phyloP scores from a whole-genome alignment of 2,329 filamentous ascomycete species.

The Blumeriella jaapii region DNA sequence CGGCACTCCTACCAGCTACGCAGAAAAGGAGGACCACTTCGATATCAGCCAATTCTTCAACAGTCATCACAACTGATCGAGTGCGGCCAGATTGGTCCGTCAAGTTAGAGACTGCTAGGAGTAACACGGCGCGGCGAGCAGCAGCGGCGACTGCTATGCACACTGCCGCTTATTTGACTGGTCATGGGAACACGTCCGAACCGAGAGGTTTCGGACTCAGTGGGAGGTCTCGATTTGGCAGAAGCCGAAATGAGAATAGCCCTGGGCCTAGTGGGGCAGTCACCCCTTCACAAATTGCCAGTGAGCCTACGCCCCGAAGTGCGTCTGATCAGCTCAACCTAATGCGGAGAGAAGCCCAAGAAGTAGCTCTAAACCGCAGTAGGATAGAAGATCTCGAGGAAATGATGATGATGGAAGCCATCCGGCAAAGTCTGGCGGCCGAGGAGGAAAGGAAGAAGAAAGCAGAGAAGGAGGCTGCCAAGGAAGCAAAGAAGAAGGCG shows the following conservation, averaged over 20 bases:
- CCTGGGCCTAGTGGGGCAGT: constrained; percentile 25
- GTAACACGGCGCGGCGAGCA: constrained; percentile 74
- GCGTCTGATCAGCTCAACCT: constrained; percentile 23
- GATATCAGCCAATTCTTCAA: constrained; percentile 70
- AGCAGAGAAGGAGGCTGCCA: constrained; percentile 67
- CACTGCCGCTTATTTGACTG: constrained; percentile 86
- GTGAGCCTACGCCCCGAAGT: constrained; percentile 14
- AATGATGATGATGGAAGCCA: constrained; percentile 98
- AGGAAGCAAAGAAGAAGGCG: constrained; percentile 74
- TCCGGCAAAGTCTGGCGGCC: constrained; percentile 76
- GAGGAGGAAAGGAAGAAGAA: constrained; percentile 89
- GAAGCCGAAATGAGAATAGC: constrained; percentile 22
- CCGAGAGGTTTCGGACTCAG: constrained; percentile 24
- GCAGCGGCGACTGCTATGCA: constrained; percentile 90
- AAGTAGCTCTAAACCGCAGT: constrained; percentile 31
- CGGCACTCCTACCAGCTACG: constrained; percentile 14
- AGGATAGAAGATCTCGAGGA: constrained; percentile 86
- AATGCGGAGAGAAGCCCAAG: constrained; percentile 23
- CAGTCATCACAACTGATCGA: constrained; percentile 84
- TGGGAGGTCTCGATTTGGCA: constrained; percentile 22
- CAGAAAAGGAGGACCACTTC: constrained; percentile 49
- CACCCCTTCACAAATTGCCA: constrained; percentile 23
- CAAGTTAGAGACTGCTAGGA: constrained; percentile 74
- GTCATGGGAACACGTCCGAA: constrained; percentile 34
- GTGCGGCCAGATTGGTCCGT: constrained; percentile 91